A percentile compares a stretch with the other conserved stretches of the same genome.
phyloP scores from a whole-genome alignment of 2,329 filamentous ascomycete species.

The Trichoderma hamatum region DNA sequence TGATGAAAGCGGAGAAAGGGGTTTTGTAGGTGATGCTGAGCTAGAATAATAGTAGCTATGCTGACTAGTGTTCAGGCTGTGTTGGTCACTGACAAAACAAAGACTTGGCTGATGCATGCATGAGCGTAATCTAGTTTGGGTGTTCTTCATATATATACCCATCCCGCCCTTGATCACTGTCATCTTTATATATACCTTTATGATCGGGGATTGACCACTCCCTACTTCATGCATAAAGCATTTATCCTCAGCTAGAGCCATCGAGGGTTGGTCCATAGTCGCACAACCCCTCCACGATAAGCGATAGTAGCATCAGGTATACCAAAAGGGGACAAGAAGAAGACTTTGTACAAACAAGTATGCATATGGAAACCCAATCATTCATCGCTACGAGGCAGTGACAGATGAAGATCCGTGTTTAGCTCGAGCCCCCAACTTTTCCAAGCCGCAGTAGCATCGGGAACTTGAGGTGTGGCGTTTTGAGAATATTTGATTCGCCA shows the following conservation, averaged over 20 bases:
- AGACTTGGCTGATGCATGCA: neutral
- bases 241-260: neutral
- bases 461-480: neutral
- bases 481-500: neutral
- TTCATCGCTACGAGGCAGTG: neutral
- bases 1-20: neutral
- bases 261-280: neutral
- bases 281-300: constrained; percentile 5
- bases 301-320: neutral
- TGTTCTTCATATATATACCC: neutral
- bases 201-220: neutral
- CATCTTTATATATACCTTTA: neutral
- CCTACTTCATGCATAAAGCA: neutral
- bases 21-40: neutral
- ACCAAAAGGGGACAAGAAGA: neutral
- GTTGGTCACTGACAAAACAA: neutral
- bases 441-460: neutral
- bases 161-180: neutral
- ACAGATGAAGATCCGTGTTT: constrained; percentile 3
- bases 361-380: neutral
- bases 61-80: neutral
- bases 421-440: constrained; percentile 10
- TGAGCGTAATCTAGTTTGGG: neutral
- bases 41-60: neutral
- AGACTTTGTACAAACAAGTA: neutral